phyloP scores from a whole-genome alignment of 2,329 filamentous ascomycete genomes.

The Zalaria sp. region DNA sequence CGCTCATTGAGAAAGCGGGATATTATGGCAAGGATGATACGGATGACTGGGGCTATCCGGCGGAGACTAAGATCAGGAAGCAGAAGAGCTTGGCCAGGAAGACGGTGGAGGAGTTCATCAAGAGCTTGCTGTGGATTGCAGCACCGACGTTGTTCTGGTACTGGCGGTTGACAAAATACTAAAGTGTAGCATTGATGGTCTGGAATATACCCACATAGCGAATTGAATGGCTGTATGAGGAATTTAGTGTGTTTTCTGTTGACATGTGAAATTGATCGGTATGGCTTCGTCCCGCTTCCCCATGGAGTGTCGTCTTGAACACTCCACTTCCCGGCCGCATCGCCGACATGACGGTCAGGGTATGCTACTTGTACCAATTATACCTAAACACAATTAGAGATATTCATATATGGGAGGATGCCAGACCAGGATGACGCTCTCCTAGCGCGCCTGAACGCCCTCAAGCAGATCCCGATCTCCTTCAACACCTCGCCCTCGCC shows the following conservation, averaged over 20 bases:
- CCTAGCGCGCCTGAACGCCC: conserved; percentile 33
- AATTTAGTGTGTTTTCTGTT: too few species aligned
- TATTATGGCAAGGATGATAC: conserved; percentile 19
- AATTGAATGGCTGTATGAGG: too few species aligned
- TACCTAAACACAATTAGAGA: too few species aligned
- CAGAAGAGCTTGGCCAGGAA: conserved; percentile 27
- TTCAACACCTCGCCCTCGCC: conserved; percentile 10
- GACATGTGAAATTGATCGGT: too few species aligned
- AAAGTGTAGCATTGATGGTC: neutral
- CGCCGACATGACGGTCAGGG: too few species aligned
- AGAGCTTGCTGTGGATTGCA: conserved; percentile 46
- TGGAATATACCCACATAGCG: too few species aligned
- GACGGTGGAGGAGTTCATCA: conserved; percentile 46
- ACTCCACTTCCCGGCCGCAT: too few species aligned
- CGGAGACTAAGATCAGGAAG: conserved; percentile 11
- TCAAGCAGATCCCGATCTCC: conserved; percentile 28
- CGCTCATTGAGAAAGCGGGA: conserved; percentile 27
- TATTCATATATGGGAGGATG: neutral
- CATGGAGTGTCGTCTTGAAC: too few species aligned
- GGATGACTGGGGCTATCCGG: conserved; percentile 14
- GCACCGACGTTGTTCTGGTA: conserved; percentile 53
- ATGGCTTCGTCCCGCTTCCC: too few species aligned
- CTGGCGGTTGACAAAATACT: conserved; percentile 48
- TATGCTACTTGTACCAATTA: too few species aligned
- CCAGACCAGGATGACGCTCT: conserved; percentile 23